phyloP scores from a whole-genome alignment of 148 eudicot species.

The Cornus florida region DNA sequence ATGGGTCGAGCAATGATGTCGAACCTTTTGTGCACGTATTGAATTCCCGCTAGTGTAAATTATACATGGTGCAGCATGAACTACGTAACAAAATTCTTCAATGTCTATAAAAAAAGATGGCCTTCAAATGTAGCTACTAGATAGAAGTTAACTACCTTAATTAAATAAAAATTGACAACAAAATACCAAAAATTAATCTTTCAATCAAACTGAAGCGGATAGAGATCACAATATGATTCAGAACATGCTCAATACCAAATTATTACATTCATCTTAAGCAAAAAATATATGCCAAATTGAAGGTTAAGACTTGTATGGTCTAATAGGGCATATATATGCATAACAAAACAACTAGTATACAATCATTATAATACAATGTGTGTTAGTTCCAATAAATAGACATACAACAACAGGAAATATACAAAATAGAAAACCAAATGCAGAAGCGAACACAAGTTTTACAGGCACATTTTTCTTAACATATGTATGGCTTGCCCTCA shows the following conservation, averaged over 20 bases:
- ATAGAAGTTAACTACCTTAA: not conserved
- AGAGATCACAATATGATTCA: not conserved
- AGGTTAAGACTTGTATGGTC: not conserved
- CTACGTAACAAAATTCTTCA: not conserved
- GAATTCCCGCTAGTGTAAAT: too few species aligned
- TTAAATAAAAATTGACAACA: not conserved
- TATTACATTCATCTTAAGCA: not conserved
- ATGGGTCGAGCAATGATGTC: too few species aligned
- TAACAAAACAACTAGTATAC: not conserved
- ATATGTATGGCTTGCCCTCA: constrained; percentile 9
- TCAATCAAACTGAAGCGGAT: not conserved
- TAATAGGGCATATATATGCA: not conserved
- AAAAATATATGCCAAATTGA: not conserved
- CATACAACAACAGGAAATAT: not conserved
- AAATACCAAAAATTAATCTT: not conserved
- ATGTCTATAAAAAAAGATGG: not conserved
- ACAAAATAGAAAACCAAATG: constrained; percentile 4
- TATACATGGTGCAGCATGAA: not conserved
- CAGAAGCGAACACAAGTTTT: constrained; percentile 12
- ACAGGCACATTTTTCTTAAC: constrained; percentile 15
- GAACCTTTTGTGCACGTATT: too few species aligned
- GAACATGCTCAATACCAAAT: not conserved
- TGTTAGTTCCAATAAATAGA: not conserved
- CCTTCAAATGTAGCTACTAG: not conserved
- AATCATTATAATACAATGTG: not conserved